Evolutionary conservation across 208 protist genomes (phyloP), one percentile per base, ranked within the genome.

Genomic region (Leishmania gerbilli): DNA sequence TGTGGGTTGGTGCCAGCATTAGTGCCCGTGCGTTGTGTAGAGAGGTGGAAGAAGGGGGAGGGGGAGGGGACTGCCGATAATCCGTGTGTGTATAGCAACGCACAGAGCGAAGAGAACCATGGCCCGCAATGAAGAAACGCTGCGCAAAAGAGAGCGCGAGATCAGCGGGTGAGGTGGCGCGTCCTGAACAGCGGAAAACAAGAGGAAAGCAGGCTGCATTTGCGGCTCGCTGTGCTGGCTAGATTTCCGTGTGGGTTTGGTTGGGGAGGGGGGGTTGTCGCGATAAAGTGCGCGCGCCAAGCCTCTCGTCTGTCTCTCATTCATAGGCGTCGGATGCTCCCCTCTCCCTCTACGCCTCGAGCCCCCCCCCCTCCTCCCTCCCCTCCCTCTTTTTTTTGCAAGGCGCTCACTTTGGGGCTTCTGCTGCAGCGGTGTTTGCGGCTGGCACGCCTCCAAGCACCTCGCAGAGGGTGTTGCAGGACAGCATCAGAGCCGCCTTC

Each of bases 401-500:
- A 53, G 19, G 68, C 45, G 40, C 15, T 72, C 21, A 72, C 24
- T 72, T 72, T 24, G 37, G 1, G 24, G 19, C 34, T 6, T 6
- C 42, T n/a, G 68, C 21, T 9, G 68, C 19, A 53, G 68, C n/a
- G n/a, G 77, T 34, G 60, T 65, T 65, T 6, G 40, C 51, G 21
- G 77, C 72, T 0, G 82, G 64, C 34, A 24, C 42, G 58, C 77
- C 77, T 9, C 82, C 77, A 1, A 85, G 72, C 19, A 86, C 37
- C 49, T 71, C 6, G 45, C 37, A 87, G n/a, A 88, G 58, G 40
- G 65, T 83, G 56, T 82, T 65, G 51, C 82, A 81, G 19, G 82
- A 82, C 8, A 87, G 15, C 34, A 77, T 77, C 60, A 81, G 37
- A 7, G 84, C 83, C 27, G 81, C 45, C 79, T 76, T 83, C 85